These are phyloP conservation scores for Chrysosporium queenslandicum DNA, from an alignment of 2,329 filamentous ascomycete species.

Conservation along the genomic window DNA sequence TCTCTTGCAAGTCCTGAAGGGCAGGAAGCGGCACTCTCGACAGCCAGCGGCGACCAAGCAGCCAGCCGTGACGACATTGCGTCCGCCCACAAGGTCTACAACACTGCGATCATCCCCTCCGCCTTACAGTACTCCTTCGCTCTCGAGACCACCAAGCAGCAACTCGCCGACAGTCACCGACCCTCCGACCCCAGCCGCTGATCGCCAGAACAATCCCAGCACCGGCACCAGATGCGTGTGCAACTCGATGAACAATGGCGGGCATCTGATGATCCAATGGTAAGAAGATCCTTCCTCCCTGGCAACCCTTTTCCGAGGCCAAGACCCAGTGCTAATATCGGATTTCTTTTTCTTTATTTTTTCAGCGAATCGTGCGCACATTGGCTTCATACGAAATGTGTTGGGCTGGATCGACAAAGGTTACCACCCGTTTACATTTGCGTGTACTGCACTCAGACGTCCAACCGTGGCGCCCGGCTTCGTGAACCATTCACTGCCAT, in stretches of 20 bases:
- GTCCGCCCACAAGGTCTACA: conserved; percentile 23
- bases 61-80: conserved; percentile 24
- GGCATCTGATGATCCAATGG: conserved; percentile 52
- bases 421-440: conserved; percentile 43
- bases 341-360: conserved; percentile 11
- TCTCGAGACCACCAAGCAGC: conserved; percentile 31
- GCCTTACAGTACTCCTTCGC: conserved; percentile 28
- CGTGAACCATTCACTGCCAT: conserved; percentile 18
- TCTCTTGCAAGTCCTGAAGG: conserved; percentile 37
- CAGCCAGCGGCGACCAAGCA: conserved; percentile 25
- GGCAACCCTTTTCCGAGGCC: background rate
- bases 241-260: conserved; percentile 44
- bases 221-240: conserved; percentile 51
- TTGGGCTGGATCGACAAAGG: conserved; percentile 43
- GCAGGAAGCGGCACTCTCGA: conserved; percentile 18
- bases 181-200: conserved; percentile 44
- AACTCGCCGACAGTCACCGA: conserved; percentile 44
- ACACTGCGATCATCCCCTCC: conserved; percentile 38
- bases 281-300: conserved; percentile 20
- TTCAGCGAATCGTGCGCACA: conserved; percentile 55
- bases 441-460: conserved; percentile 39
- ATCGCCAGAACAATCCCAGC: conserved; percentile 43
- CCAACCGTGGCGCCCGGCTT: conserved; percentile 21
- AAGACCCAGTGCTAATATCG: too few species aligned
- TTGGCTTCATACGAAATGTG: conserved; percentile 51